phyloP scores from a whole-genome alignment of 371 early-diverging fungal species.

The Smittium culicis region DNA sequence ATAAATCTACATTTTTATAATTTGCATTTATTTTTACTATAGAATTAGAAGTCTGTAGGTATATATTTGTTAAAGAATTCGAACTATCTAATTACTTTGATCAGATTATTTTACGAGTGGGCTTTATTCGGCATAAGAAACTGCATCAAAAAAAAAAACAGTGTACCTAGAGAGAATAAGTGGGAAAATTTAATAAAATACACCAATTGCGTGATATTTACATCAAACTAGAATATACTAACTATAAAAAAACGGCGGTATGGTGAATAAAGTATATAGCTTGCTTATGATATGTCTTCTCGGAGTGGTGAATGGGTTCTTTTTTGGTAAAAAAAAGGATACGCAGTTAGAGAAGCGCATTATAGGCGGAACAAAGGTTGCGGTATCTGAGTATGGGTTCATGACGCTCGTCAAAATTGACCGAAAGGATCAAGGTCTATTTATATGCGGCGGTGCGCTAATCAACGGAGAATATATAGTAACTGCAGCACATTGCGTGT shows the following conservation, averaged over 20 bases:
- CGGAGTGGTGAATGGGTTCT: neutral
- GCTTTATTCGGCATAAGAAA: too few relatives aligned
- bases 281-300: neutral
- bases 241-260: neutral
- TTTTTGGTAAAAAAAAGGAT: neutral
- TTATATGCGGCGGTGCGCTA: constrained; percentile 7
- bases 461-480: neutral
- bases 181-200: neutral
- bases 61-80: too few relatives aligned
- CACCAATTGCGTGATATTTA: neutral
- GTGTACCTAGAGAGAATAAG: too few relatives aligned
- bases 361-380: neutral
- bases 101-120: too few relatives aligned
- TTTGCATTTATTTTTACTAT: too few relatives aligned
- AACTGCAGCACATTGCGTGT: constrained; percentile 8
- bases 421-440: neutral
- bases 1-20: too few relatives aligned
- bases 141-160: too few relatives aligned
- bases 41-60: too few relatives aligned
- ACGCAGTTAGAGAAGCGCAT: neutral
- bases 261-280: neutral
- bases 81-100: too few relatives aligned
- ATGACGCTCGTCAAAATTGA: neutral
- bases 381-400: neutral
- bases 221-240: neutral